These are phyloP conservation scores for Hymenoscyphus fructigenus DNA, from an alignment of 2,329 filamentous ascomycete species.

Conservation along the genomic window DNA sequence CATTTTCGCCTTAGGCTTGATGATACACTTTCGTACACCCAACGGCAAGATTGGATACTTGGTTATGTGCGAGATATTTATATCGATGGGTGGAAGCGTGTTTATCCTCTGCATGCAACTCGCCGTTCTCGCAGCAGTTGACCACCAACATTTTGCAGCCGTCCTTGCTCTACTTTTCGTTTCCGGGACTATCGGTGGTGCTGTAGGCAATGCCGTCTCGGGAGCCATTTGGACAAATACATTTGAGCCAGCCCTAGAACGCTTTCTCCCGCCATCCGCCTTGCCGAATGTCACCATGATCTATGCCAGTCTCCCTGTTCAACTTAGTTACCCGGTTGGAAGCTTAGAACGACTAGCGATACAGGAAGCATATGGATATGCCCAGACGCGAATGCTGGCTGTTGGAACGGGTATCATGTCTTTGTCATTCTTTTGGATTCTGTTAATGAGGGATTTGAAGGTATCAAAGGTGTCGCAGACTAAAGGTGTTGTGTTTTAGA, in stretches of 20 bases:
- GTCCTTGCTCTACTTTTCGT: conserved; percentile 60
- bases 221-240: conserved; percentile 63
- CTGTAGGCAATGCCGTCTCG: conserved; percentile 58
- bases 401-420: conserved; percentile 46
- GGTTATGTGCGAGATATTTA: conserved; percentile 58
- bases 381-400: conserved; percentile 50
- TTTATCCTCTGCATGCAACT: conserved; percentile 59
- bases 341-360: conserved; percentile 48
- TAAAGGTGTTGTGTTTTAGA: conserved; percentile 35
- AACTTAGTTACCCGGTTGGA: conserved; percentile 49
- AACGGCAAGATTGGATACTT: conserved; percentile 52
- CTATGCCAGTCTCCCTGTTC: conserved; percentile 51
- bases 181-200: conserved; percentile 57
- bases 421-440: conserved; percentile 41
- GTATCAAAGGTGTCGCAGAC: conserved; percentile 45
- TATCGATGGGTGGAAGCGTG: conserved; percentile 56
- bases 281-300: conserved; percentile 44
- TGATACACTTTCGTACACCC: conserved; percentile 57
- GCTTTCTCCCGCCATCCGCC: conserved; percentile 43
- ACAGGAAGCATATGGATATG: conserved; percentile 55
- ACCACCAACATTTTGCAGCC: conserved; percentile 61
- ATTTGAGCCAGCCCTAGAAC: conserved; percentile 38
- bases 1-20: conserved; percentile 52
- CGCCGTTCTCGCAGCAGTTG: conserved; percentile 55
- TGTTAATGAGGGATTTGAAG: conserved; percentile 46